These are phyloP conservation scores for Vitis hybrid DNA, from an alignment of 177 flowering plant species.

Conservation along the genomic window DNA sequence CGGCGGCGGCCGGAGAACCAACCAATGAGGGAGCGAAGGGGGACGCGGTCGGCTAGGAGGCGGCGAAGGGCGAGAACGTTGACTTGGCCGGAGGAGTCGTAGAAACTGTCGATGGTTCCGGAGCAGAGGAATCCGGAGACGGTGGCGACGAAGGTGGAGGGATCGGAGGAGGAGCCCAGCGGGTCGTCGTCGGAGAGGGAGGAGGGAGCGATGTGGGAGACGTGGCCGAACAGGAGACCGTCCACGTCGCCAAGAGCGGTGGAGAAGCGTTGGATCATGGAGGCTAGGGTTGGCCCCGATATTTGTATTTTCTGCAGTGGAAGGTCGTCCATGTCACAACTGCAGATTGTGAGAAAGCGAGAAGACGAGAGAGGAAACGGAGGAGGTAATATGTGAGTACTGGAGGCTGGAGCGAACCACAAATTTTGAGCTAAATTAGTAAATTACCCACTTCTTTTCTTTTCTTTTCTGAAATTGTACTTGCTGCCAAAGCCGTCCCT, in stretches of 20 bases:
- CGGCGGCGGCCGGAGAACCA: conserved; percentile 80
- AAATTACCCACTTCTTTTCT: too few relatives aligned
- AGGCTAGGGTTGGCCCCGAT: conserved; percentile 77
- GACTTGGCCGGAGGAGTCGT: conserved; percentile 39
- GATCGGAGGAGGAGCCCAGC: conserved; percentile 24
- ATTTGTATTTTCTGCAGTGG: conserved; percentile 65
- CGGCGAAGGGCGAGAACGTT: conserved; percentile 19
- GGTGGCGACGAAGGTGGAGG: conserved; percentile 43
- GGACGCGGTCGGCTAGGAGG: conserved; percentile 13
- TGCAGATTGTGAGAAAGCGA: too few relatives aligned
- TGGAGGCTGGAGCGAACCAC: too few relatives aligned
- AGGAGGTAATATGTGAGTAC: background rate
- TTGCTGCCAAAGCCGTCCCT: too few relatives aligned
- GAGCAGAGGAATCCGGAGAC: conserved; percentile 53
- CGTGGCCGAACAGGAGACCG: conserved; percentile 86
- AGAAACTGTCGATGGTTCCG: conserved; percentile 31
- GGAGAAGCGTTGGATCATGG: conserved; percentile 76
- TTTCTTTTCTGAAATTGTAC: too few relatives aligned
- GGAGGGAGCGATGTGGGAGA: conserved; percentile 37
- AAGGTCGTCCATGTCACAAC: conserved; percentile 40
- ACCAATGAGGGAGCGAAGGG: conserved; percentile 46
- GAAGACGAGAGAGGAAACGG: background rate
- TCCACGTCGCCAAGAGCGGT: conserved; percentile 59
- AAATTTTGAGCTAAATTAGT: too few relatives aligned
- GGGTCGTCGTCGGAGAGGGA: conserved; percentile 58